Evolutionary conservation across 2,329 filamentous ascomycete genomes (phyloP), one percentile per base, ranked within the genome.

Genomic region (Epichloe scottii): DNA sequence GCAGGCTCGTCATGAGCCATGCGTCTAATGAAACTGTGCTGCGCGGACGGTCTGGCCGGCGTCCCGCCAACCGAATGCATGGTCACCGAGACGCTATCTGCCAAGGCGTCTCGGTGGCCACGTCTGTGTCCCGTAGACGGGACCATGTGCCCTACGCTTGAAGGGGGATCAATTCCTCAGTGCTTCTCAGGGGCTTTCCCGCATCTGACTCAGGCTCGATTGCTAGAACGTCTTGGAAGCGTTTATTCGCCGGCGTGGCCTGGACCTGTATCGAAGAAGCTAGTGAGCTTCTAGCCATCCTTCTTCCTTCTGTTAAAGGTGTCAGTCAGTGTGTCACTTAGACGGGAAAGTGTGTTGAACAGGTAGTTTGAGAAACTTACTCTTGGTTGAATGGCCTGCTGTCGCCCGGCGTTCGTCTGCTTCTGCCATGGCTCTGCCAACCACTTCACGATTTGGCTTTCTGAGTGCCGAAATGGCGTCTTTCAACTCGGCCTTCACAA

Each of bases 381-480:
- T 82, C 60, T 64, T 69, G 2, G 60, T 56, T 4, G 70, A 71
- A 46, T 74, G 62, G 43, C 70, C 70, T 4, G 70, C 70, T 15
- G 70, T 71, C 5, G 72, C 69, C 50, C 82, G 77, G 58, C 76
- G 77, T 62, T 89, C 84, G 4, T 79, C 76, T 26, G 79, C 82
- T 56, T 87, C 84, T 3, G 77, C 79, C 51, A 86, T 73, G 38
- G 80, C 76, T 58, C 81, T 82, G 34, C 81, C 81, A 12, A 83
- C 84, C 40, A 85, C 72, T 21, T 79, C 76, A 44, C 87, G 78
- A 59, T 91, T 89, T 1, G 87, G 87, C 65, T 83, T 88, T 63
- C 85, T 83, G 41, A 91, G 65, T 10, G 82, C 77, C 5, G 78
- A 78, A 47, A 93, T 90, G 8, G 87, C 87, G 53, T 87, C 79